A percentile compares a stretch with the other conserved stretches of the same genome.
These are phyloP conservation scores for Calcarisporium arbuscula DNA, from an alignment of 2,329 filamentous ascomycete genomes.

Conservation along the genomic window DNA sequence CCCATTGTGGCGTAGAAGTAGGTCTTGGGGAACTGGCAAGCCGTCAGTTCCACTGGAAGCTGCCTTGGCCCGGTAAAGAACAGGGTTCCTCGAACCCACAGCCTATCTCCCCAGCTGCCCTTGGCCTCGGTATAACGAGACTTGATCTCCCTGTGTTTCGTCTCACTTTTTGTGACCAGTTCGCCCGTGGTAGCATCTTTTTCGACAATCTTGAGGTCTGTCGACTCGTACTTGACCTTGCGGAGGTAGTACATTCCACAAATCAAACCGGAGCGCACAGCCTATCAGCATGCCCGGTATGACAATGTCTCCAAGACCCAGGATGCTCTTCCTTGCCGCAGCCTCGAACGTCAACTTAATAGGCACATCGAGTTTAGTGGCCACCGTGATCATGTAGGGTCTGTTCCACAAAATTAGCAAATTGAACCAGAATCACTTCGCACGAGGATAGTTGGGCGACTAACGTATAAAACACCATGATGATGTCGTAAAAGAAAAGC, in stretches of 20 bases:
- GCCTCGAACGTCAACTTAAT: constrained; percentile 79
- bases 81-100: constrained; percentile 56
- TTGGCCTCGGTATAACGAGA: constrained; percentile 51
- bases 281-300: constrained; percentile 87
- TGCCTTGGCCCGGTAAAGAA: constrained; percentile 17
- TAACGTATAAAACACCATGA: constrained; percentile 81
- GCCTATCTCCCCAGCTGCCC: constrained; percentile 73
- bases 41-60: constrained; percentile 26
- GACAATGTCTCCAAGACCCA: constrained; percentile 91
- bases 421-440: neutral
- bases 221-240: constrained; percentile 47
- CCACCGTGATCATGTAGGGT: constrained; percentile 80
- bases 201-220: constrained; percentile 26
- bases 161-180: constrained; percentile 27
- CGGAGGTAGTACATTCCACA: constrained; percentile 76
- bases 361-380: constrained; percentile 81
- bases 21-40: constrained; percentile 63
- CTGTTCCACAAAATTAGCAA: constrained; percentile 29
- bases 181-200: constrained; percentile 25
- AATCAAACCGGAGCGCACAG: constrained; percentile 83
- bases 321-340: constrained; percentile 67
- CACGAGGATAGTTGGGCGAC: constrained; percentile 21
- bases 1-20: constrained; percentile 75
- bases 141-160: constrained; percentile 43
- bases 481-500: constrained; percentile 91